phyloP scores from a whole-genome alignment of 2,329 filamentous ascomycete genomes.

The Fusarium sp. region DNA sequence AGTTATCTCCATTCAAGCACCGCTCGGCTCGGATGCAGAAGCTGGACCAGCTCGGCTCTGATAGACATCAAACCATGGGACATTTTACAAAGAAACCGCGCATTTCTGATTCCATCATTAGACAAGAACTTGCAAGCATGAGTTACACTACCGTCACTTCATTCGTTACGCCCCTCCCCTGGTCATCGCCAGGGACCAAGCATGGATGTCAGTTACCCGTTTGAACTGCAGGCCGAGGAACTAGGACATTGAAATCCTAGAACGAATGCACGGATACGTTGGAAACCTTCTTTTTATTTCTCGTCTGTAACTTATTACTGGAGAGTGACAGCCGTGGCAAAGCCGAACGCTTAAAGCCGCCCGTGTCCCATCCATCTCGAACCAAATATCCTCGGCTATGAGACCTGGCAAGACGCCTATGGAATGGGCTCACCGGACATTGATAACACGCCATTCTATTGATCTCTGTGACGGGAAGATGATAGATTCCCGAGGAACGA shows the following conservation, averaged over 20 bases:
- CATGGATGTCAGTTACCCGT: slow-evolving; percentile 25
- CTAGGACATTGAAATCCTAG: slow-evolving; percentile 40
- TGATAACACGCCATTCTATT: slow-evolving; percentile 34
- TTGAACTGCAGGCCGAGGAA: slow-evolving; percentile 7
- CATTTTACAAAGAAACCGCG: background rate
- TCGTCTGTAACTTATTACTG: background rate
- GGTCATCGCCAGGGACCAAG: slow-evolving; percentile 26
- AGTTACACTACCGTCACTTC: background rate
- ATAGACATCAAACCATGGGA: background rate
- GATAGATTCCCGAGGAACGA: slow-evolving; percentile 20
- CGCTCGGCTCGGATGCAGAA: slow-evolving; percentile 4
- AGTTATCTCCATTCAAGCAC: slow-evolving; percentile 3
- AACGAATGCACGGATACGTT: slow-evolving; percentile 19
- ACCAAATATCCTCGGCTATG: slow-evolving; percentile 38
- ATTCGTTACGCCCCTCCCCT: slow-evolving; percentile 16
- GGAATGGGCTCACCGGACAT: slow-evolving; percentile 16
- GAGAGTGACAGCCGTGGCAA: slow-evolving; percentile 1
- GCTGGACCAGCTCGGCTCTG: background rate
- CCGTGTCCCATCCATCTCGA: slow-evolving; percentile 16
- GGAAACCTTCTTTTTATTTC: slow-evolving; percentile 16
- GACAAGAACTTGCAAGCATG: background rate
- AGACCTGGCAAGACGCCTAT: slow-evolving; percentile 1
- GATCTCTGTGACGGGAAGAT: slow-evolving; percentile 1
- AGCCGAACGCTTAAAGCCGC: slow-evolving; percentile 28
- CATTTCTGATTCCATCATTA: background rate